These are phyloP conservation scores for Rhodomyrtus psidioides DNA, from an alignment of 441 rosid genomes.

Conservation along the genomic window DNA sequence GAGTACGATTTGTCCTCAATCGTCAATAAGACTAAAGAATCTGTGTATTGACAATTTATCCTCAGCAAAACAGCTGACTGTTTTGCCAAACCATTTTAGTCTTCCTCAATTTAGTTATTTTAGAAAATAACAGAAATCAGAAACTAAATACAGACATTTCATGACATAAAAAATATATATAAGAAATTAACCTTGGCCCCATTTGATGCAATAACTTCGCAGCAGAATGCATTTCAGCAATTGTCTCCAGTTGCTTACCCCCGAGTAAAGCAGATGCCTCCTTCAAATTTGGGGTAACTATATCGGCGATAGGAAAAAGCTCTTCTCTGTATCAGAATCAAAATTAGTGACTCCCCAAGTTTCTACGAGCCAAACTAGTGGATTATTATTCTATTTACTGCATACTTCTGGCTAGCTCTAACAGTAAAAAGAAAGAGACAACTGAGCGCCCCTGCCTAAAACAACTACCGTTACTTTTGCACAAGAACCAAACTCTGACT, in stretches of 20 bases:
- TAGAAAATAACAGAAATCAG: not conserved
- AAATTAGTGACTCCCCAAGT: not conserved
- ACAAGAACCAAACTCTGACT: not conserved
- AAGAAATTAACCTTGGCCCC: conserved; percentile 69
- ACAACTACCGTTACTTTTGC: not conserved
- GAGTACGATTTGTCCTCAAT: not conserved
- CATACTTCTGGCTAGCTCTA: not conserved
- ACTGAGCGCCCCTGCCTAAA: not conserved
- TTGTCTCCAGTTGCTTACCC: conserved; percentile 46
- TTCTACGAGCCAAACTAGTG: not conserved
- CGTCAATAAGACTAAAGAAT: not conserved
- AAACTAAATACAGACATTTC: not conserved
- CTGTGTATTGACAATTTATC: not conserved
- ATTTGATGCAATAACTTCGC: conserved; percentile 58
- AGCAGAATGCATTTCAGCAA: conserved; percentile 73
- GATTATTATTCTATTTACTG: not conserved
- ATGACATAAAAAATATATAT: not conserved
- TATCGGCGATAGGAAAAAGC: conserved; percentile 76
- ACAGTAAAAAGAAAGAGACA: not conserved
- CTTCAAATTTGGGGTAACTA: conserved; percentile 83
- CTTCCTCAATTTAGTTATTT: not conserved
- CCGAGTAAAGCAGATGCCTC: conserved; percentile 91
- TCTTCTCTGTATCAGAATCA: conserved; percentile 50
- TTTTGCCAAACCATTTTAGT: not conserved
- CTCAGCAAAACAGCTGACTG: not conserved